Base-by-base conservation (phyloP, 345 rosid species). In the Clarkia xantiana region DNA sequence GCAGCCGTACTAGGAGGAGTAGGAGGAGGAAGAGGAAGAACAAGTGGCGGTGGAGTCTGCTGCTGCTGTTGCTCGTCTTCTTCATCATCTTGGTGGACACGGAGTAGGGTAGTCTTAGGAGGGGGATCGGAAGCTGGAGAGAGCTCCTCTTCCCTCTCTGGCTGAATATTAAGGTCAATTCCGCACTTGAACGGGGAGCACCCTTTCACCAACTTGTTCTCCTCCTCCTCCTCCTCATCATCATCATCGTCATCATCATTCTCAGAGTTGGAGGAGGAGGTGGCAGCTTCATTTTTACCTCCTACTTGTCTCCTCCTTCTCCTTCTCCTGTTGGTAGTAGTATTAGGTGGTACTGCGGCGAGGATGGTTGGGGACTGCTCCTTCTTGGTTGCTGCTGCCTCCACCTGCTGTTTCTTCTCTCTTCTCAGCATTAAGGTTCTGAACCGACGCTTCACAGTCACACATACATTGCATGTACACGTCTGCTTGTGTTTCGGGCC, bases 161-260 rank as follows among this genome's bases (percentile, higher is more conserved):
- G 99, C 66, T 80, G 86, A 62, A 84, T 84, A 61, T 91, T 91
- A 57, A 91, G 74, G 72, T 91, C 96, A 36, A 91, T 76, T 63
- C 77, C 85, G 45, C 79, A 77, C 64, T 77, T 87, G 54, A 77
- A 78, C 44, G 84, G 79, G 2, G 80, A 74, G 52, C 60, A 25
- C 0, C 76, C 67, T 29, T 79, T 64, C 59, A 76, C 75, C 18
- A 55, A 38, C 63, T 63, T 71, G 65, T 59, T 65, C 42, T 61
- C 69, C 51, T 83, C 74, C 14, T 67, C 73, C 74, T 70, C 49
- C 73, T 73, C 48, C 70, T 75, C 47, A 69, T 79, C 36, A 60
- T 56, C 44, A 19, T 63, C 17, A 52, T 50, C 61, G 61, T 76
- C 48, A 64, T 71, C 51, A 44, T 29, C 36, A 29, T 29, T 10